Conservation (phyloP, 176 grass and related monocot genomes). For the Phoenix dactylifera region DNA sequence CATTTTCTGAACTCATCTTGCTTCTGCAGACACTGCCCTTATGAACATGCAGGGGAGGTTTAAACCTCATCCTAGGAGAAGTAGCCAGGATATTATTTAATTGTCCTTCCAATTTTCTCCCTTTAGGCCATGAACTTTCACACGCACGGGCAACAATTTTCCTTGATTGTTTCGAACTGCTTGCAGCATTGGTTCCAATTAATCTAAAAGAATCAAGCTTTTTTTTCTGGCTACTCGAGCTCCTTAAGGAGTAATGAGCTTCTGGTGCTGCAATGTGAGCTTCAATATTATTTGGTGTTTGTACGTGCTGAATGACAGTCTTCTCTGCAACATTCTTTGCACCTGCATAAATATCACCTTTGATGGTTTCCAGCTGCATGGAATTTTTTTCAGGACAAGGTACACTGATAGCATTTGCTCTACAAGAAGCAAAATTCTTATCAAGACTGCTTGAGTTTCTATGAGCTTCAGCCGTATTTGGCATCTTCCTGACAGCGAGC, state of each 20-base stretch:
- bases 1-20: neutral
- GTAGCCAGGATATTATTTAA: conserved; percentile 22
- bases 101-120: conserved; percentile 5
- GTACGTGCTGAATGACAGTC: conserved; percentile 8
- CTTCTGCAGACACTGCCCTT: conserved; percentile 4
- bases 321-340: conserved; percentile 26
- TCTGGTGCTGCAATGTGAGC: conserved; percentile 11
- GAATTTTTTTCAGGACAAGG: too few species aligned
- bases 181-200: conserved; percentile 16
- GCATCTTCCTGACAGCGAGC: too few species aligned
- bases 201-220: conserved; percentile 11
- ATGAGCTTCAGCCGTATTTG: too few species aligned
- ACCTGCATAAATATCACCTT: neutral
- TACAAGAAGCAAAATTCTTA: too few species aligned
- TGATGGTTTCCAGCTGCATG: too few species aligned
- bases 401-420: too few species aligned
- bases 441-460: too few species aligned
- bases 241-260: conserved; percentile 14
- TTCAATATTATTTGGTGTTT: conserved; percentile 7
- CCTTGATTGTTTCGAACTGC: conserved; percentile 2
- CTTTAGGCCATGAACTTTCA: conserved; percentile 18
- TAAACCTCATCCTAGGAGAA: conserved; percentile 13
- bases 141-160: conserved; percentile 12
- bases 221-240: conserved; percentile 18
- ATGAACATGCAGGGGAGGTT: neutral